Evolutionary conservation across 2,329 filamentous ascomycete genomes (phyloP).

Genomic region (Thermochaetoides dissita): DNA sequence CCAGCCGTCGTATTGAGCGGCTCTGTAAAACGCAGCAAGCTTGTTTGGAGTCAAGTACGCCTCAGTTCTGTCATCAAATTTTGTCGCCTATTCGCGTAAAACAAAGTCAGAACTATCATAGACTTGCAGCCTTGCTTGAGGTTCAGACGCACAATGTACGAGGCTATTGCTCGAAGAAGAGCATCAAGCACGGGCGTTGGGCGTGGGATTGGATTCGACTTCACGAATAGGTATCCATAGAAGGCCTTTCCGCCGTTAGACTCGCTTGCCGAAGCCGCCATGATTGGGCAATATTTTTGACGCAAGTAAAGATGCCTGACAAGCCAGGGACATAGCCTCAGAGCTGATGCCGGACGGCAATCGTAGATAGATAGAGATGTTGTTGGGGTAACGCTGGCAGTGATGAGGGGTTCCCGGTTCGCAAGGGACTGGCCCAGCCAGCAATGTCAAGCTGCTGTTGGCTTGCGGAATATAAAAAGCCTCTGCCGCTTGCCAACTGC

Average conservation of each 20-base stretch:
- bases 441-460: too few species aligned
- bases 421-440: too few species aligned
- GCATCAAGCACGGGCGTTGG: slow-evolving; percentile 54
- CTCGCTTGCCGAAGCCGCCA: slow-evolving; percentile 16
- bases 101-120: slow-evolving; percentile 7
- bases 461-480: slow-evolving; percentile 1
- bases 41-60: slow-evolving; percentile 49
- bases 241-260: slow-evolving; percentile 22
- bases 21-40: slow-evolving; percentile 62
- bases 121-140: slow-evolving; percentile 3
- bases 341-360: too few species aligned
- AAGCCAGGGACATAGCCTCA: neutral
- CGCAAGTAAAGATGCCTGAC: too few species aligned
- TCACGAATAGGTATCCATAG: slow-evolving; percentile 56
- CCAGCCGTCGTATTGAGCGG: slow-evolving; percentile 56
- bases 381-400: slow-evolving; percentile 1
- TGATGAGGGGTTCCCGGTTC: slow-evolving; percentile 3
- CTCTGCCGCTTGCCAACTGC: neutral
- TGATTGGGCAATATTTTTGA: slow-evolving; percentile 4
- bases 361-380: neutral
- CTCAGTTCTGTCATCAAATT: slow-evolving; percentile 44
- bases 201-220: slow-evolving; percentile 39
- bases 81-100: slow-evolving; percentile 29
- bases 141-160: slow-evolving; percentile 48
- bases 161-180: slow-evolving; percentile 53